A percentile compares a stretch with the other conserved stretches of the same genome.
phyloP scores from a whole-genome alignment of 768 basidiomycete species.

The Suillus tomentosus region DNA sequence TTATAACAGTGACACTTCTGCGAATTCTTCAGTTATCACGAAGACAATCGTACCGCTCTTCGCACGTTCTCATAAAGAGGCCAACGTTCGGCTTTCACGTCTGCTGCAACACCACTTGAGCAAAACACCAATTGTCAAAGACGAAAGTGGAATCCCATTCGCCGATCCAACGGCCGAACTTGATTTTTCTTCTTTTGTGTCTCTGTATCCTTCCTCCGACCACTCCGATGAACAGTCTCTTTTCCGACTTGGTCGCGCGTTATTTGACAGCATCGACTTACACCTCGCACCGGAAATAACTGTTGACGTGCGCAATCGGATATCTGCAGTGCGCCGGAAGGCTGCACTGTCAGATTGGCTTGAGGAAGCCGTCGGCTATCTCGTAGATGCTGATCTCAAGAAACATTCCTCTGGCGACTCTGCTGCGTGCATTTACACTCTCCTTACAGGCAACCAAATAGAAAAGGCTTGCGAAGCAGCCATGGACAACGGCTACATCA shows the following conservation, averaged over 20 bases:
- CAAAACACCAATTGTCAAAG: conserved; percentile 68
- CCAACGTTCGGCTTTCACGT: conserved; percentile 50
- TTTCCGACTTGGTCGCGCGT: conserved; percentile 84
- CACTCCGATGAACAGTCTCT: conserved; percentile 72
- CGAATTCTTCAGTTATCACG: conserved; percentile 64
- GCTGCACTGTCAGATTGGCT: conserved; percentile 85
- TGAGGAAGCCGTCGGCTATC: conserved; percentile 64
- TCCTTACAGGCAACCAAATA: conserved; percentile 88
- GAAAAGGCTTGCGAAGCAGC: conserved; percentile 78
- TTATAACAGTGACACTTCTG: conserved; percentile 46
- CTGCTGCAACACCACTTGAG: conserved; percentile 77
- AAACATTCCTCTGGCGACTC: conserved; percentile 45
- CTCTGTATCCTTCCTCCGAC: conserved; percentile 72
- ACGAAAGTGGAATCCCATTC: conserved; percentile 70
- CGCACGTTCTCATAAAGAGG: conserved; percentile 33
- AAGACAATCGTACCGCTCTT: conserved; percentile 51
- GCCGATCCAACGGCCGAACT: conserved; percentile 65
- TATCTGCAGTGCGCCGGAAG: conserved; percentile 69
- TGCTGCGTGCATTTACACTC: conserved; percentile 65
- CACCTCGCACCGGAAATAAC: conserved; percentile 53
- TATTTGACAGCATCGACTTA: conserved; percentile 86
- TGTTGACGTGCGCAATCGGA: conserved; percentile 62
- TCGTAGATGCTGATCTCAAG: conserved; percentile 73
- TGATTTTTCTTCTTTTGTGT: conserved; percentile 76
- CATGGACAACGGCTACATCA: conserved; percentile 73